Base-by-base conservation (phyloP, 768 basidiomycete species). In the Lactarius akahatsu region DNA sequence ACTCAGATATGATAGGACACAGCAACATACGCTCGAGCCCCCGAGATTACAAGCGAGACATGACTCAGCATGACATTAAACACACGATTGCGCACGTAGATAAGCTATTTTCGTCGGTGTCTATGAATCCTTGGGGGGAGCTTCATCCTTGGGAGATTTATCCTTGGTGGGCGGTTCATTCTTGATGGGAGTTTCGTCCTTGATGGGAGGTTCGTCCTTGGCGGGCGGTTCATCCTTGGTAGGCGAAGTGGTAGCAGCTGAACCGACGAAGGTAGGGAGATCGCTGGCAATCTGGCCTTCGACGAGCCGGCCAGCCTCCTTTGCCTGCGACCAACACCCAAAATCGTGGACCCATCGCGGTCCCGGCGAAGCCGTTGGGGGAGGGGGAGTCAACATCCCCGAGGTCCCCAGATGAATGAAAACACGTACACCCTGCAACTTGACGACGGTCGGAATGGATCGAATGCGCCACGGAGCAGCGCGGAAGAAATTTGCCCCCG, bases 391-490 rank as follows among this genome's bases (percentile, higher is more conserved):
- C 23, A 11, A 23, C 50, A 16, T 7, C 26, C 50, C 50, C 34
- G 40, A 30, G 61, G 32, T 13, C 55, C 57, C 54, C 15, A 32
- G 58, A 62, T 61, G 52, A 67, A 70, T 38, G 41, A 61, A 60
- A 59, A 41, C 18, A 78, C 84, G 69, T 72, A 90, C 90, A 70
- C 87, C 79, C 70, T 79, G 73, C 26, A 86, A 61, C 70, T 81
- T 85, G 57, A 92, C 79, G 63, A 92, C 83, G 8, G 91, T 91
- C 16, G 91, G 91, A 32, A 92, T 79, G 30, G 76, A 77, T 20
- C 73, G 75, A 57, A 92, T 72, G 5, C 82, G 79, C 86, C 89
- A 91, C 4, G 89, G 88, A 18, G 78, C 81, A 61, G 80, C 80
- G 63, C 89, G 85, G 72, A 85, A 89, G 2, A 79, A 70, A 69